Evolutionary conservation across 2,329 filamentous ascomycete genomes (phyloP).

Genomic region (Phoma sp.): DNA sequence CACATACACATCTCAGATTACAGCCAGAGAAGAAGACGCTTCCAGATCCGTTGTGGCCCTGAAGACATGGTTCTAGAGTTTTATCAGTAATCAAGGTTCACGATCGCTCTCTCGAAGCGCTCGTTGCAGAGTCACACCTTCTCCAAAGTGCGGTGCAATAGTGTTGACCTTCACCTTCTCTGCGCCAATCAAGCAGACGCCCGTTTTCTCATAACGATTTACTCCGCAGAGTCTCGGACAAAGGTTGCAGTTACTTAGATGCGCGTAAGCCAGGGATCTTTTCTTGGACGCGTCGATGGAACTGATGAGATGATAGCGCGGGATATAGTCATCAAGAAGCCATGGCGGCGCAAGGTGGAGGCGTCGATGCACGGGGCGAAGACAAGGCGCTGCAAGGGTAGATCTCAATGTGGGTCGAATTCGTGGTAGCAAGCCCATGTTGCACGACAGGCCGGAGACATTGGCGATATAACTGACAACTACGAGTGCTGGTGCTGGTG

Average conservation of each 20-base stretch:
- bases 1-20: slow-evolving; percentile 68
- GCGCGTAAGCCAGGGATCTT: slow-evolving; percentile 73
- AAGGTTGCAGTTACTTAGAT: slow-evolving; percentile 79
- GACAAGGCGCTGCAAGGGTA: neutral
- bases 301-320: slow-evolving; percentile 73
- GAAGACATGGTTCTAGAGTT: slow-evolving; percentile 73
- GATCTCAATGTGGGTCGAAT: slow-evolving; percentile 18
- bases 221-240: slow-evolving; percentile 79
- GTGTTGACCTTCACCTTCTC: slow-evolving; percentile 80
- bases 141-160: slow-evolving; percentile 84
- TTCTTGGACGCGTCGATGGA: slow-evolving; percentile 75
- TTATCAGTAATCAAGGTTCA: neutral
- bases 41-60: slow-evolving; percentile 80
- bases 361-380: slow-evolving; percentile 29
- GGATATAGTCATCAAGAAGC: slow-evolving; percentile 75
- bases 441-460: slow-evolving; percentile 6
- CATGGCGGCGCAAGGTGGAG: slow-evolving; percentile 68
- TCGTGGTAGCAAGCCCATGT: slow-evolving; percentile 20
- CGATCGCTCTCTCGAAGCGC: neutral
- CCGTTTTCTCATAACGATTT: slow-evolving; percentile 80
- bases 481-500: neutral
- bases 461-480: slow-evolving; percentile 3
- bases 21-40: slow-evolving; percentile 83
- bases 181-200: slow-evolving; percentile 77
- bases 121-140: slow-evolving; percentile 48